Conservation (phyloP, 2,329 filamentous ascomycete genomes). For the Colletotrichum chrysophilum region DNA sequence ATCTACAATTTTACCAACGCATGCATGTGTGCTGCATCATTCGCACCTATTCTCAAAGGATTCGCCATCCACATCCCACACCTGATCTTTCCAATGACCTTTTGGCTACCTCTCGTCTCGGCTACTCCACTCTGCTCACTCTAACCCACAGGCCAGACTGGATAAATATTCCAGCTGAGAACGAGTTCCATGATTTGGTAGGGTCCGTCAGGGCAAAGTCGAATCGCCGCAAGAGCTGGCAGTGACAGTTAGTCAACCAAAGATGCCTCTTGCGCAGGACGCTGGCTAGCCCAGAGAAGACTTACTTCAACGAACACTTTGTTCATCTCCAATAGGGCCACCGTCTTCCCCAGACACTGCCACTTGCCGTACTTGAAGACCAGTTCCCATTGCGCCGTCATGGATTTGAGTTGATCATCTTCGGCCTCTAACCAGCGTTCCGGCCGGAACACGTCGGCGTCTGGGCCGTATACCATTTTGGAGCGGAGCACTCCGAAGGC, state of each 20-base stretch:
- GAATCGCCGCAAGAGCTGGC: slow-evolving; percentile 35
- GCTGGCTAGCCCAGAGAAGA: background rate
- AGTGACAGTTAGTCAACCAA: slow-evolving; percentile 1
- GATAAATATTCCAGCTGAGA: slow-evolving; percentile 36
- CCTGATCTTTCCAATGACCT: background rate
- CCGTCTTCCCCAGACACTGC: slow-evolving; percentile 50
- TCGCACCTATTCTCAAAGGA: background rate
- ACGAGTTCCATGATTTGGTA: slow-evolving; percentile 34
- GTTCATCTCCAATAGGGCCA: slow-evolving; percentile 49
- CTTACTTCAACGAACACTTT: slow-evolving; percentile 49
- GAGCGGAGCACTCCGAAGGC: slow-evolving; percentile 44
- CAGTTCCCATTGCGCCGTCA: slow-evolving; percentile 44
- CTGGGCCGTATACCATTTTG: slow-evolving; percentile 40
- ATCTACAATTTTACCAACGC: background rate
- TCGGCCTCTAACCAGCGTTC: slow-evolving; percentile 52
- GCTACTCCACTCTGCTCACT: slow-evolving; percentile 22
- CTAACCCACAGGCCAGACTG: slow-evolving; percentile 36
- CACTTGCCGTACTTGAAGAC: slow-evolving; percentile 49
- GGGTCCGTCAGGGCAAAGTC: slow-evolving; percentile 36
- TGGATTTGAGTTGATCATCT: slow-evolving; percentile 34
- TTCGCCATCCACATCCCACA: background rate
- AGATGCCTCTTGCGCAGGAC: background rate
- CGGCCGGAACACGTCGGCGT: slow-evolving; percentile 49
- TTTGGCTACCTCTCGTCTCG: background rate
- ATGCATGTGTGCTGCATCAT: background rate